A percentile compares a stretch with the other conserved stretches of the same genome.
phyloP scores from a whole-genome alignment of 2,329 filamentous ascomycete genomes.

The Lasiodiplodia hormozganensis region DNA sequence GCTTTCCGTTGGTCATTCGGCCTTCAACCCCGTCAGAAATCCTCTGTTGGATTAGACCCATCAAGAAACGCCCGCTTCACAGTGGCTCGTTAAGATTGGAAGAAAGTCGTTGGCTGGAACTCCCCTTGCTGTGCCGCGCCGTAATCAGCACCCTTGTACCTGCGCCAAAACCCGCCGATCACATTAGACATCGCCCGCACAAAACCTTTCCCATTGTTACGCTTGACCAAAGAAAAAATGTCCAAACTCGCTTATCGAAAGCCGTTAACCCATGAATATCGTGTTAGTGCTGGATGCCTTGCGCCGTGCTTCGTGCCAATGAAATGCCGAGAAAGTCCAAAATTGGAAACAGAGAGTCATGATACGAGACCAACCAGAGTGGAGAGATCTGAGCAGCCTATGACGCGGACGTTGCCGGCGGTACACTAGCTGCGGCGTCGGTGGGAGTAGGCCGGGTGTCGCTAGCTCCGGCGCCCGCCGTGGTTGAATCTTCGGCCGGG shows the following conservation, averaged over 20 bases:
- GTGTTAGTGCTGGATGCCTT: constrained; percentile 1
- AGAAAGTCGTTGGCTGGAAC: constrained; percentile 4
- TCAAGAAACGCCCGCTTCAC: not conserved
- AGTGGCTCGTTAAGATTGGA: not conserved
- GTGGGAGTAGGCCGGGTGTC: constrained; percentile 1
- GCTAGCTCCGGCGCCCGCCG: not conserved
- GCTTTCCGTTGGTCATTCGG: not conserved
- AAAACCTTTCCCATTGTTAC: not conserved
- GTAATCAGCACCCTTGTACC: constrained; percentile 3
- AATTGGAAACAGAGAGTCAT: not conserved
- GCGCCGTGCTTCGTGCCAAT: constrained; percentile 19
- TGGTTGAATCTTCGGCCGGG: constrained; percentile 11
- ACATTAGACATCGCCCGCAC: not conserved
- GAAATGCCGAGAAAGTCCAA: constrained; percentile 11
- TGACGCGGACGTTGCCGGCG: constrained; percentile 9
- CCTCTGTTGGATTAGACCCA: constrained; percentile 1
- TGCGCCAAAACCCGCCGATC: constrained; percentile 1
- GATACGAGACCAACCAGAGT: constrained; percentile 2
- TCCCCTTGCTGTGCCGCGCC: constrained; percentile 9
- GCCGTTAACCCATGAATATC: constrained; percentile 6
- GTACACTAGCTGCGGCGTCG: constrained; percentile 18
- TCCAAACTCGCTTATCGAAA: not conserved
- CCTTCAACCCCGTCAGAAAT: not conserved
- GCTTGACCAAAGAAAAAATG: constrained; percentile 8
- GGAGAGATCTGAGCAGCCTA: not conserved